Evolutionary conservation across 805 yeast species (phyloP), one percentile per base, ranked within the genome.

Genomic region (Millerago galiae): DNA sequence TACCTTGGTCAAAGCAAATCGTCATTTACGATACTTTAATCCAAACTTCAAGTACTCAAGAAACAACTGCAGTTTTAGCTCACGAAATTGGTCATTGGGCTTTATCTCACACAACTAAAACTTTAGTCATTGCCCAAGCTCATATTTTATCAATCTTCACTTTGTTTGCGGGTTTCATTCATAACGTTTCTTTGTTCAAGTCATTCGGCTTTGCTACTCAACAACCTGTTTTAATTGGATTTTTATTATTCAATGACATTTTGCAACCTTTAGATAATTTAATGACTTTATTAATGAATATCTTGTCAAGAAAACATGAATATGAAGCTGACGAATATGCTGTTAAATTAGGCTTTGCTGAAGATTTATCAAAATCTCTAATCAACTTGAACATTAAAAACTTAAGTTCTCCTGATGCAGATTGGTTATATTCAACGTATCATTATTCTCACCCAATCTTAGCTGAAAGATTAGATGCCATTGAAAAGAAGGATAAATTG

Each of bases 31-130:
- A 93, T 56, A 93, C 97, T 9, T 75, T 93, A 66, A 82, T 93
- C 50, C 79, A 85, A 47, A 83, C 86, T 45, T 81, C 89, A 28
- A 66, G 89, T 26, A 74, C 77, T 25, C 75, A 74, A 34, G 95
- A 93, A 64, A 86, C 89, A 33, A 87, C 89, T 40, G 97, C 98
- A 40, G 96, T 93, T 1, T 72, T 91, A 50, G 98, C 95, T n/a
- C 99, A 93, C 60, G 99, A 93, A 68, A 83, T 93, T 53, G 99
- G 99, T 40, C 99, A 93, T 63, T 93, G 99, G 99, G 81, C 83
- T 55, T 73, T 84, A 61, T 80, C 83, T 45, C 99, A 93, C 63
- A 83, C 90, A 47, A 70, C 90, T n/a, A 81, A 80, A 59, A 75
- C 83, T 72, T 65, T 93, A 56, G 56, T 74, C 5, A 73, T 81